Percentiles rank a stretch among this genome's conserved stretches.
Evolutionary conservation across 176 grass and related monocot species (phyloP).

Genomic region (Oryza coarctata): DNA sequence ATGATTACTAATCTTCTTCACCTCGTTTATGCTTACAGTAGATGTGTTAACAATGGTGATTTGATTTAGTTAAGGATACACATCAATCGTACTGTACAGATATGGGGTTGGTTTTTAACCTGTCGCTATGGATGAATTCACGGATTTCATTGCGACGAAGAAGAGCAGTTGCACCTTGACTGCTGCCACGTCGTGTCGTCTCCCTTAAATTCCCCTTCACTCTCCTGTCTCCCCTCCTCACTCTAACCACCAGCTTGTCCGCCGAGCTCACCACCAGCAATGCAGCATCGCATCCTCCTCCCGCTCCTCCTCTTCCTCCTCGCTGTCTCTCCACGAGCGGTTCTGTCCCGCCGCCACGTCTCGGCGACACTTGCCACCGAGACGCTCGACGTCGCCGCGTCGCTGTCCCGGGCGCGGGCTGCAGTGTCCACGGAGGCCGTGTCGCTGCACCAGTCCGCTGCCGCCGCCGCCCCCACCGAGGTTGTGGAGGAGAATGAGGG

Average conservation of each 20-base stretch:
- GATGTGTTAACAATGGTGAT: background rate
- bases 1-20: background rate
- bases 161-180: background rate
- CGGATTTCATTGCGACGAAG: background rate
- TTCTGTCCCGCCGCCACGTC: conserved; percentile 24
- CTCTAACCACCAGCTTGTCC: background rate
- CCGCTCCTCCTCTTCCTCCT: conserved; percentile 26
- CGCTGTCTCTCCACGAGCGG: background rate
- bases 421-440: conserved; percentile 48
- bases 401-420: conserved; percentile 50
- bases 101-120: background rate
- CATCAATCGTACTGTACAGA: background rate
- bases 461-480: background rate
- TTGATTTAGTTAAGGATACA: background rate
- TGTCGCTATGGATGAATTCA: background rate
- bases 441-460: conserved; percentile 42
- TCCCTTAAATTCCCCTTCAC: background rate
- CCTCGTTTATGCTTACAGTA: background rate
- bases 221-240: background rate
- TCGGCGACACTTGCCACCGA: conserved; percentile 32
- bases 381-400: conserved; percentile 58
- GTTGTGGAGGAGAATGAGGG: background rate
- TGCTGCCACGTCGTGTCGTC: background rate
- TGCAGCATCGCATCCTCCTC: conserved; percentile 24
- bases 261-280: background rate